Evolutionary conservation across 805 yeast species (phyloP).

Genomic region (Wickerhamomyces queroliae): DNA sequence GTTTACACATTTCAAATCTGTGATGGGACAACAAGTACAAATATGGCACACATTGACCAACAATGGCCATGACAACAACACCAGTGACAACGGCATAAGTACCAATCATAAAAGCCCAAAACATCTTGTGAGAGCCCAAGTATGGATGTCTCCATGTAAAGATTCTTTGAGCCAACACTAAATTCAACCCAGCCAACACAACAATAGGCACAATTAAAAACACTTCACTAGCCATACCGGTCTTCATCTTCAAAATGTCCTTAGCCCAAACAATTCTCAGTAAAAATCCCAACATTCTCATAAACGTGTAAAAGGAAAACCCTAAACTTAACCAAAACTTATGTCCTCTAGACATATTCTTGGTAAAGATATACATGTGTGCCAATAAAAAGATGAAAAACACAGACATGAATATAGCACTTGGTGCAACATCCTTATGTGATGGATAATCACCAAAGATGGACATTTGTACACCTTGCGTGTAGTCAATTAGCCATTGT

Average conservation of each 20-base stretch:
- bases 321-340: conserved; percentile 50
- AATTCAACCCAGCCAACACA: conserved; percentile 51
- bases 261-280: conserved; percentile 54
- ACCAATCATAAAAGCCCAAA: conserved; percentile 44
- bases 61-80: conserved; percentile 61
- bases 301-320: conserved; percentile 44
- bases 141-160: conserved; percentile 78
- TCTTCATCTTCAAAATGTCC: conserved; percentile 36
- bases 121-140: conserved; percentile 46
- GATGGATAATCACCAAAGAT: conserved; percentile 62
- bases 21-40: conserved; percentile 42
- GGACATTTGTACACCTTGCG: conserved; percentile 36
- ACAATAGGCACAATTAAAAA: conserved; percentile 53
- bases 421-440: conserved; percentile 45
- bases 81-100: conserved; percentile 50
- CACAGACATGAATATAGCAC: conserved; percentile 44
- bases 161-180: conserved; percentile 64
- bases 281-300: conserved; percentile 55
- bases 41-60: conserved; percentile 58
- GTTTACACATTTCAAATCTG: conserved; percentile 44
- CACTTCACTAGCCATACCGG: conserved; percentile 54
- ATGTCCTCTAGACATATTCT: conserved; percentile 41
- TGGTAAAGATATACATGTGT: conserved; percentile 34
- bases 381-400: conserved; percentile 39
- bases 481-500: conserved; percentile 27